A percentile compares a stretch with the other conserved stretches of the same genome.
phyloP scores from a whole-genome alignment of 2,329 filamentous ascomycete species.

The Phialophora verrucosa region DNA sequence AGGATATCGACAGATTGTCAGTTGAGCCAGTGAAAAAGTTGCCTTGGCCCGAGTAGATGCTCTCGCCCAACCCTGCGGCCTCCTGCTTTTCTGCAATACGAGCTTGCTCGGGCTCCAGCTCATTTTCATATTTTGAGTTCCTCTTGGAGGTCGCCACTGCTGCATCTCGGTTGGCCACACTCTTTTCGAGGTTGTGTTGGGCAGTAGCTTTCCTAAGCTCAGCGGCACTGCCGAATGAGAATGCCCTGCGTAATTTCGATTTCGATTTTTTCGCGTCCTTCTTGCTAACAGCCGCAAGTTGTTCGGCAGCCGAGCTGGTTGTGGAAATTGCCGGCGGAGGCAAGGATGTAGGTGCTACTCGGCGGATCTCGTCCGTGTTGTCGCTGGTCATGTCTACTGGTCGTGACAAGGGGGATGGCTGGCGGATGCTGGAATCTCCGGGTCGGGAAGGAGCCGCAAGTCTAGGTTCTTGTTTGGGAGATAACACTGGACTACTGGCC shows the following conservation, averaged over 20 bases:
- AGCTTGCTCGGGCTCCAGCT: constrained; percentile 84
- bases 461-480: constrained; percentile 22
- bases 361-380: constrained; percentile 38
- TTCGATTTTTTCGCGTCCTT: constrained; percentile 85
- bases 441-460: constrained; percentile 20
- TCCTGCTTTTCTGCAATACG: constrained; percentile 93
- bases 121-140: constrained; percentile 68
- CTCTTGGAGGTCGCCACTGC: constrained; percentile 59
- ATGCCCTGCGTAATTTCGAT: constrained; percentile 82
- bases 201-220: constrained; percentile 80
- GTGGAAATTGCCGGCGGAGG: not conserved
- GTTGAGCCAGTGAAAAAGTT: constrained; percentile 88
- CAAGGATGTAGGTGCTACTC: constrained; percentile 38
- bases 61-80: constrained; percentile 86
- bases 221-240: constrained; percentile 94
- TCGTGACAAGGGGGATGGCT: constrained; percentile 76
- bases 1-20: constrained; percentile 74
- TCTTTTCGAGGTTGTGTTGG: constrained; percentile 60
- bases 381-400: constrained; percentile 68
- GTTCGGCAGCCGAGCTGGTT: constrained; percentile 75
- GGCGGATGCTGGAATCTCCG: constrained; percentile 33
- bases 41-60: constrained; percentile 86
- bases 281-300: constrained; percentile 84
- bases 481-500: constrained; percentile 2
- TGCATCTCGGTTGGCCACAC: constrained; percentile 51